A percentile compares a stretch with the other conserved stretches of the same genome.
Evolutionary conservation across 1,139 yeast genomes (phyloP).

Genomic region (Taiozyma sp.): DNA sequence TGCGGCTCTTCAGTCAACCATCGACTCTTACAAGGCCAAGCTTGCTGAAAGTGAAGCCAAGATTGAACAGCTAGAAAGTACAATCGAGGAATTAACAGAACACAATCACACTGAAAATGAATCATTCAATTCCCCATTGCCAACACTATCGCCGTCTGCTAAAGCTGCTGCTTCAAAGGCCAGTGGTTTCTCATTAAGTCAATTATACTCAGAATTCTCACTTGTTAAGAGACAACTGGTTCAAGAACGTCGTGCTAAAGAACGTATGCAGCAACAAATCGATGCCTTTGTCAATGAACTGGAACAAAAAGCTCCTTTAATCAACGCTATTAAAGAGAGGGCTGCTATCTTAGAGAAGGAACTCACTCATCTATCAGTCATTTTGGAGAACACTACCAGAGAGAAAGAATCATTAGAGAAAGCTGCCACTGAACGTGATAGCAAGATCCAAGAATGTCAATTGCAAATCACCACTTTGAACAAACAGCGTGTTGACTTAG

Average conservation of each 20-base stretch:
- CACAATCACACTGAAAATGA: conserved; percentile 7
- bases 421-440: conserved; percentile 19
- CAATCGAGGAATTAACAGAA: conserved; percentile 35
- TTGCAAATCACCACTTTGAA: conserved; percentile 39
- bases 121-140: conserved; percentile 9
- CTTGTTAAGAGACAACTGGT: conserved; percentile 62
- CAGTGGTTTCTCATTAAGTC: conserved; percentile 59
- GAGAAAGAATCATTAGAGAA: conserved; percentile 35
- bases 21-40: conserved; percentile 31
- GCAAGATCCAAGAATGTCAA: conserved; percentile 32
- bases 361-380: conserved; percentile 45
- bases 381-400: conserved; percentile 41
- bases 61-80: conserved; percentile 39
- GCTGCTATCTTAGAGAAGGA: conserved; percentile 44
- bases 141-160: conserved; percentile 37
- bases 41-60: conserved; percentile 26
- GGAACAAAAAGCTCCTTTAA: conserved; percentile 75
- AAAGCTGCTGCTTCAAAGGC: conserved; percentile 41
- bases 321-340: conserved; percentile 62
- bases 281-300: conserved; percentile 70
- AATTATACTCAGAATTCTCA: conserved; percentile 65
- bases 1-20: conserved; percentile 26
- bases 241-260: conserved; percentile 69
- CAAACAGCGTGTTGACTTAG: conserved; percentile 64
- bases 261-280: conserved; percentile 64